Base-by-base conservation (phyloP, 345 rosid species). In the Rhizophora mangle region DNA sequence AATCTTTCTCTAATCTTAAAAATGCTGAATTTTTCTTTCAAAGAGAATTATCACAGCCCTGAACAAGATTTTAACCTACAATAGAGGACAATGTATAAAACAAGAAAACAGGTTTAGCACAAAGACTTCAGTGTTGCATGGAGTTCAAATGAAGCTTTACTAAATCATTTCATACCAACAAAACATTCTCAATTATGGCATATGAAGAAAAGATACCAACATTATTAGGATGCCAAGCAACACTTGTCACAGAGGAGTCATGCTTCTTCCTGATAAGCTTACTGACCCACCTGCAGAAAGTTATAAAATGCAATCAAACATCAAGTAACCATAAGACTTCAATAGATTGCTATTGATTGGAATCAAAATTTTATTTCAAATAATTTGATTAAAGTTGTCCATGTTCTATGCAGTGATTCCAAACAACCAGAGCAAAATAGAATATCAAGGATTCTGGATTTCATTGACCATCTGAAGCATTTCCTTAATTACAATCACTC, bases 201-300 rank as follows among this genome's bases (percentile, higher is more conserved):
- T 2, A 1, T 26, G 53, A 20, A 29, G 49, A 32, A 47, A 65
- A 59, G 67, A 60, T 55, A 81, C 96, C 1, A n/a, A 92, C 99
- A 83, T 92, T 95, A 74, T 95, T 88, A 67, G 98, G 99, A 80
- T 95, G 99, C 98, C 99, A 95, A 24, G 98, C 98, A 79, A 92
- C 90, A 75, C 84, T 79, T 68, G 98, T 95, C 78, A 95, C 98
- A 27, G 99, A 95, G 49, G 98, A 92, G 68, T 88, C 86, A 39
- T 95, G 98, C 62, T 85, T 83, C 78, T 90, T 95, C 85, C 96
- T 87, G 76, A 92, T 87, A 72, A 95, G 94, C 81, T 92, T 95
- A 81, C 99, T 95, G 65, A 95, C 98, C 99, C 99, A 95, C 99
- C 99, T 95, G 86, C 53, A 77, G 68, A 73, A 64, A 57, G 53